These are phyloP conservation scores for Ceratobasidium sp. DNA, from an alignment of 1,284 basidiomycete species.

Conservation along the genomic window DNA sequence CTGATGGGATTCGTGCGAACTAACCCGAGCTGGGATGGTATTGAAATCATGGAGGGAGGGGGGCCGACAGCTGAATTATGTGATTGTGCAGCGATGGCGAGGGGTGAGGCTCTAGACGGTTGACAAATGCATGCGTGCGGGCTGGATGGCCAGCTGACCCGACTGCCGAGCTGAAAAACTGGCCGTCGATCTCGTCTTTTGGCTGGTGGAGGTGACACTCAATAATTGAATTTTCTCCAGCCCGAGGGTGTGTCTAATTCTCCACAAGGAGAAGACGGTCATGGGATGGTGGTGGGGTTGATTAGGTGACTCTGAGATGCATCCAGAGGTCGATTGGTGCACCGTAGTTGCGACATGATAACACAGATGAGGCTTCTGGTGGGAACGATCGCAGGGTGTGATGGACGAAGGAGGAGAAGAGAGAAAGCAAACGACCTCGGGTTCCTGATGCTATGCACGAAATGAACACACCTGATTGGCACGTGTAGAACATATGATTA, in stretches of 20 bases:
- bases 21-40: slow-evolving; percentile 33
- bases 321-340: not conserved
- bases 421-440: too few relatives aligned
- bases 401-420: not conserved
- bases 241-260: slow-evolving; percentile 16
- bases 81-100: not conserved
- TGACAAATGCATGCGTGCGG: too few relatives aligned
- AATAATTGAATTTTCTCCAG: not conserved
- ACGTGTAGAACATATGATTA: slow-evolving; percentile 18
- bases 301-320: not conserved
- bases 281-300: slow-evolving; percentile 1
- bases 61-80: too few relatives aligned
- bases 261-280: slow-evolving; percentile 1
- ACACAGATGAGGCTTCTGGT: slow-evolving; percentile 12
- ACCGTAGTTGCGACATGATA: not conserved
- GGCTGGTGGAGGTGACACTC: too few relatives aligned
- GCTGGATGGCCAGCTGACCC: too few relatives aligned
- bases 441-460: not conserved
- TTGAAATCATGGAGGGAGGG: too few relatives aligned
- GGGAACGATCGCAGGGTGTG: slow-evolving; percentile 25
- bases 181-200: too few relatives aligned
- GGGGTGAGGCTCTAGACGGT: not conserved
- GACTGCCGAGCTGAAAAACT: too few relatives aligned
- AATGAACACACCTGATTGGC: slow-evolving; percentile 2
- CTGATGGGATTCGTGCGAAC: slow-evolving; percentile 16